Evolutionary conservation across 306 rosid genomes (phyloP).

Genomic region (Lagenaria siceraria): DNA sequence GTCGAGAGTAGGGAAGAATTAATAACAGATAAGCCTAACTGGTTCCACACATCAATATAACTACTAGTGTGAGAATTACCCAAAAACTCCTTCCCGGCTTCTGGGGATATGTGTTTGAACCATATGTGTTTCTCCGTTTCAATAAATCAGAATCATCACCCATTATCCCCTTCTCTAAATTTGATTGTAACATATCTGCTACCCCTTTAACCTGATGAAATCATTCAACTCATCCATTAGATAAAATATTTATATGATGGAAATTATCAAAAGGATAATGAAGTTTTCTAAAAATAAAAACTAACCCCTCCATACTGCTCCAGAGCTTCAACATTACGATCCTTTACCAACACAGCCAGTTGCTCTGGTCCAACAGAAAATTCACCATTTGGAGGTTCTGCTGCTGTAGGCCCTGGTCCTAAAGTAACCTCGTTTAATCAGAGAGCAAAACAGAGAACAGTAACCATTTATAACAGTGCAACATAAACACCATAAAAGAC

Average conservation of each 20-base stretch:
- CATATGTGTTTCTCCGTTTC: constrained; percentile 57
- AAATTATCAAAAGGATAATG: background rate
- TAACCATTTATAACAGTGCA: background rate
- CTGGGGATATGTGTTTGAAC: constrained; percentile 74
- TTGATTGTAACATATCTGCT: constrained; percentile 47
- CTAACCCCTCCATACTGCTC: constrained; percentile 74
- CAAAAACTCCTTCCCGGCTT: constrained; percentile 75
- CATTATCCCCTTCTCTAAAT: constrained; percentile 61
- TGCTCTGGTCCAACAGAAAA: constrained; percentile 63
- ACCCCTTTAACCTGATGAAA: constrained; percentile 58
- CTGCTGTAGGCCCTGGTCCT: constrained; percentile 19
- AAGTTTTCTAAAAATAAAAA: constrained; percentile 2
- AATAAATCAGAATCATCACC: constrained; percentile 66
- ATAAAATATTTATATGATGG: background rate
- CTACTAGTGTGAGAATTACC: constrained; percentile 24
- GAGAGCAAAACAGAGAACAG: background rate
- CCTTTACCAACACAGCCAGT: constrained; percentile 61
- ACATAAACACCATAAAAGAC: background rate
- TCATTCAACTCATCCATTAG: background rate
- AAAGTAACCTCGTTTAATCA: background rate
- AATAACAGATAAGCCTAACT: background rate
- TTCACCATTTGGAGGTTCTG: constrained; percentile 32
- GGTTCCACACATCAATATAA: background rate
- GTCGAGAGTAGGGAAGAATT: background rate
- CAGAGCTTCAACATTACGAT: constrained; percentile 42